Percentiles rank a stretch among this genome's conserved stretches.
phyloP scores from a whole-genome alignment of 2,329 filamentous ascomycete species.

The Colletotrichum viniferum region DNA sequence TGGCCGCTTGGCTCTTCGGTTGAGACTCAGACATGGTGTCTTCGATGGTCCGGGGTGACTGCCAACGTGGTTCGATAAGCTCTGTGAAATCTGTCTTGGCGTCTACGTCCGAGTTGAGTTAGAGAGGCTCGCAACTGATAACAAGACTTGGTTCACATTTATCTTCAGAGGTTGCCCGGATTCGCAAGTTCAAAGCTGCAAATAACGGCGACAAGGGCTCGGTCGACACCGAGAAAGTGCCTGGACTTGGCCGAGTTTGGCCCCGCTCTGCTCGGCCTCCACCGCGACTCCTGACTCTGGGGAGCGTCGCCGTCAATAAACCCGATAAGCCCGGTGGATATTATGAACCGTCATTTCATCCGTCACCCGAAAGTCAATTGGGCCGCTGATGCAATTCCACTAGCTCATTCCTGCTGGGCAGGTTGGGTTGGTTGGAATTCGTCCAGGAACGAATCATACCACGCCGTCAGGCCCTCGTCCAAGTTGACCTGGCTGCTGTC shows the following conservation, averaged over 20 bases:
- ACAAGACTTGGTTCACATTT: not conserved
- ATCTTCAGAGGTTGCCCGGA: not conserved
- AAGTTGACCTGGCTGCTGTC: conserved; percentile 10
- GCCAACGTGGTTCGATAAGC: not conserved
- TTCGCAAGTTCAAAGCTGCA: not conserved
- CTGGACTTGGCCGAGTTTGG: not conserved
- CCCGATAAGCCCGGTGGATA: not conserved
- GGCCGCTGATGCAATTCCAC: not conserved
- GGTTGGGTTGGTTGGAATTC: conserved; percentile 2
- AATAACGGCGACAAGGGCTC: not conserved
- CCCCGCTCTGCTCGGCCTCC: not conserved
- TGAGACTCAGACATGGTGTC: not conserved
- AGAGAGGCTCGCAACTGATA: not conserved
- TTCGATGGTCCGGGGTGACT: not conserved
- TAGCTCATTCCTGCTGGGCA: not conserved
- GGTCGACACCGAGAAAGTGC: not conserved
- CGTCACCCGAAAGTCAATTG: not conserved
- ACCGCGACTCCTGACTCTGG: not conserved
- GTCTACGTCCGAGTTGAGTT: not conserved
- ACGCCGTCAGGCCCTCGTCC: conserved; percentile 21
- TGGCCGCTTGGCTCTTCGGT: conserved; percentile 1
- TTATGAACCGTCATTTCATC: not conserved
- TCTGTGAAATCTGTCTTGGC: not conserved
- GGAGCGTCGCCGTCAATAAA: not conserved
- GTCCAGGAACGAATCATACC: conserved; percentile 21